A percentile compares a stretch with the other conserved stretches of the same genome.
phyloP scores from a whole-genome alignment of 108 stramenopile genomes.

The Bacterosira constricta region DNA sequence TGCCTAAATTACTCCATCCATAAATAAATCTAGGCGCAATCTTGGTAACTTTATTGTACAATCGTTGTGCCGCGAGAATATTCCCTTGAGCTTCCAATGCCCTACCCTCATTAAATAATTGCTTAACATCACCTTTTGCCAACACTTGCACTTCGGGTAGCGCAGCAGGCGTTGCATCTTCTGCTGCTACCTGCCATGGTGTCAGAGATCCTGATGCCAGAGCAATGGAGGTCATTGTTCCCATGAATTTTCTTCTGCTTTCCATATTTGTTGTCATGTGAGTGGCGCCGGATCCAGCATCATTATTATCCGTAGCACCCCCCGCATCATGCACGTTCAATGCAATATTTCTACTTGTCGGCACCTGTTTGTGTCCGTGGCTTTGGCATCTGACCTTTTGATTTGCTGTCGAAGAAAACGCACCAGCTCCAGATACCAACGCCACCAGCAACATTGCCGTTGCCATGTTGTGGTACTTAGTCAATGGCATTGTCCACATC shows the following conservation, averaged over 20 bases:
- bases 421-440: background rate
- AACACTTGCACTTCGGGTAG: constrained; percentile 22
- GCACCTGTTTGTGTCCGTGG: background rate
- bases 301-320: background rate
- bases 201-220: constrained; percentile 1
- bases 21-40: constrained; percentile 81
- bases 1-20: constrained; percentile 81
- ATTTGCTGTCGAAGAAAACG: background rate
- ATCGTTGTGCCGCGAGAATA: constrained; percentile 78
- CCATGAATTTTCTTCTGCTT: background rate
- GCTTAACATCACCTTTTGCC: constrained; percentile 38
- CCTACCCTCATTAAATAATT: constrained; percentile 78
- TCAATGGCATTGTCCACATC: no score
- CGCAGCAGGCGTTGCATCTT: background rate
- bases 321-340: background rate
- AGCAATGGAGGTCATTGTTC: background rate
- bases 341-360: background rate
- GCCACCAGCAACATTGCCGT: background rate
- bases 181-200: constrained; percentile 1
- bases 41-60: constrained; percentile 78
- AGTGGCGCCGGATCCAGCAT: background rate
- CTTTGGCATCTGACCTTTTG: background rate
- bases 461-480: no score
- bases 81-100: constrained; percentile 77
- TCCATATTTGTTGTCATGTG: background rate